A percentile compares a stretch with the other conserved stretches of the same genome.
Conservation (phyloP, 2,329 filamentous ascomycete species). For the Chrysoporthe cubensis region DNA sequence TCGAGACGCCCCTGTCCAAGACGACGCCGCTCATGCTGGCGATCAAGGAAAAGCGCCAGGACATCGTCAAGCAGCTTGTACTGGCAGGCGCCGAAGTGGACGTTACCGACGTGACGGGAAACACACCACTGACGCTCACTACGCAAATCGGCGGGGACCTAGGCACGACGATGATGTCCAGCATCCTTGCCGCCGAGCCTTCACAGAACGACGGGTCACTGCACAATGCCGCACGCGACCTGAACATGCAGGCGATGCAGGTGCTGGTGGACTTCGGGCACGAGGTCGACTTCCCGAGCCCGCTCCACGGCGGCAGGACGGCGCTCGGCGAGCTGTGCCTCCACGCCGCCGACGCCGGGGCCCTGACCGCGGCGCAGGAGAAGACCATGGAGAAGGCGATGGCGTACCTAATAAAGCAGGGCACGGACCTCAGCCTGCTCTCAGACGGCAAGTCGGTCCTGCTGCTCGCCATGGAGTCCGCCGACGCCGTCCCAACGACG, state of each 20-base stretch:
- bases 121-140: slow-evolving; percentile 64
- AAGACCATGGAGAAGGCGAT: slow-evolving; percentile 62
- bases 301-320: slow-evolving; percentile 64
- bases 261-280: slow-evolving; percentile 63
- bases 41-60: slow-evolving; percentile 57
- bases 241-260: slow-evolving; percentile 60
- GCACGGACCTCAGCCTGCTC: slow-evolving; percentile 59
- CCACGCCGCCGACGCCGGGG: slow-evolving; percentile 52
- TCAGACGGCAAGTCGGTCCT: slow-evolving; percentile 62
- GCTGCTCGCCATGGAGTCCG: slow-evolving; percentile 62
- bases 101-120: slow-evolving; percentile 57
- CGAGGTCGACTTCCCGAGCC: slow-evolving; percentile 67
- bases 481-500: slow-evolving; percentile 58
- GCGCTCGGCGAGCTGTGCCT: slow-evolving; percentile 67
- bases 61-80: slow-evolving; percentile 61
- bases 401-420: slow-evolving; percentile 57
- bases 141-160: slow-evolving; percentile 58
- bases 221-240: slow-evolving; percentile 64
- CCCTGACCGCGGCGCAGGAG: slow-evolving; percentile 51
- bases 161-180: slow-evolving; percentile 57
- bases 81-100: slow-evolving; percentile 64
- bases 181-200: slow-evolving; percentile 59
- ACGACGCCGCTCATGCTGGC: slow-evolving; percentile 64
- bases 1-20: slow-evolving; percentile 54
- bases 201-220: slow-evolving; percentile 67